Evolutionary conservation across 164 flowering plant species (phyloP).

Genomic region (Chimonanthus salicifolius): DNA sequence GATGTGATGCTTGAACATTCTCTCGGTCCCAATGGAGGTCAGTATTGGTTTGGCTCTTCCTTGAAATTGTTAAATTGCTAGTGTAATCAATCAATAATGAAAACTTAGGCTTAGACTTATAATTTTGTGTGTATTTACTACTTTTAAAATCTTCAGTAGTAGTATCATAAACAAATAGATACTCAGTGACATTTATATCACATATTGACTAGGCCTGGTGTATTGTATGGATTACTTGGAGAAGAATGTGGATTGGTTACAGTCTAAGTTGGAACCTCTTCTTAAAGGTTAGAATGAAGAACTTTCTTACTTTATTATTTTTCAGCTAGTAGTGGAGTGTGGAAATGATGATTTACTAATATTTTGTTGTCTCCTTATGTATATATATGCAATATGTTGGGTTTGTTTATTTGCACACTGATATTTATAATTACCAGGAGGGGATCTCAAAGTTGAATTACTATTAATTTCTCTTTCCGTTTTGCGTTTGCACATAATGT

Average conservation of each 20-base stretch:
- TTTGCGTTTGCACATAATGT: no score
- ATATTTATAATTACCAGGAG: no score
- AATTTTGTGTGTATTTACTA: background rate
- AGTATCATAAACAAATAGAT: background rate
- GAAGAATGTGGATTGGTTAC: conserved; percentile 92
- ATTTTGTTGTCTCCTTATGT: no score
- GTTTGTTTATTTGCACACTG: no score
- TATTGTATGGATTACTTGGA: conserved; percentile 96
- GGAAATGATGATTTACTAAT: no score
- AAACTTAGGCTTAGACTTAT: background rate
- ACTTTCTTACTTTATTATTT: background rate
- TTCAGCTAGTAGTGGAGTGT: no score
- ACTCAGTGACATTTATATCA: conserved; percentile 5
- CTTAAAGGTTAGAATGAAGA: conserved; percentile 50
- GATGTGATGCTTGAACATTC: conserved; percentile 93
- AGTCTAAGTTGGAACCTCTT: conserved; percentile 71
- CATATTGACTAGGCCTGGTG: conserved; percentile 54
- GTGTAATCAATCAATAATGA: background rate
- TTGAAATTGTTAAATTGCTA: background rate
- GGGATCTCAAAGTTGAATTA: no score
- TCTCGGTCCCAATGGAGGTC: conserved; percentile 98
- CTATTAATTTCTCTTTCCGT: no score
- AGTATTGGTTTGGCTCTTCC: conserved; percentile 1
- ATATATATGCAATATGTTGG: no score
- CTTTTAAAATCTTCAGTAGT: background rate